phyloP scores from a whole-genome alignment of 495 filamentous ascomycete genomes.

The Penicillium roqueforti region DNA sequence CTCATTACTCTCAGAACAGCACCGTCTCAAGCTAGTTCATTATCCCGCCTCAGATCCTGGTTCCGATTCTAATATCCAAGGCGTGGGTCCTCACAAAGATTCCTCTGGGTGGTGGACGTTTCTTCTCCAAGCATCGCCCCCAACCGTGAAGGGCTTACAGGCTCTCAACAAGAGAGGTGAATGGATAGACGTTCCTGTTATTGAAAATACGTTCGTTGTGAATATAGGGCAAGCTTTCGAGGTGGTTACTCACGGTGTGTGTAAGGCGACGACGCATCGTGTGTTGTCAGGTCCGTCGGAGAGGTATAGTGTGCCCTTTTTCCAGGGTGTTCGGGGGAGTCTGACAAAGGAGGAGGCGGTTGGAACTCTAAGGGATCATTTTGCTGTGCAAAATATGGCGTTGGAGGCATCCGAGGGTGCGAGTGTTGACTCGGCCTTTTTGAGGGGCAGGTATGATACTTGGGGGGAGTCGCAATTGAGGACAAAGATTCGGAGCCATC shows the following conservation, averaged over 20 bases:
- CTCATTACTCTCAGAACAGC: constrained; percentile 49
- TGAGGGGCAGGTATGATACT: constrained; percentile 41
- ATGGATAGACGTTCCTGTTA: constrained; percentile 49
- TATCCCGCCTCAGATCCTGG: constrained; percentile 35
- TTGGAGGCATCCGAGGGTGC: constrained; percentile 15
- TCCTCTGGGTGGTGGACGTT: constrained; percentile 56
- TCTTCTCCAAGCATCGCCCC: constrained; percentile 46
- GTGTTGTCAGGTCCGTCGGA: constrained; percentile 33
- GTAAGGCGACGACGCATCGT: constrained; percentile 51
- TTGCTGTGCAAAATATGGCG: constrained; percentile 12
- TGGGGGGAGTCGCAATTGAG: constrained; percentile 47
- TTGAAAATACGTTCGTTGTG: constrained; percentile 50
- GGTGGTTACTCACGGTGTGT: constrained; percentile 49
- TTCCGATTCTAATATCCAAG: constrained; percentile 26
- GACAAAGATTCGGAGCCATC: constrained; percentile 43
- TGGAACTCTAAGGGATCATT: constrained; percentile 26
- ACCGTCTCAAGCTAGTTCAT: constrained; percentile 51
- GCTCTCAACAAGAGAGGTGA: constrained; percentile 43
- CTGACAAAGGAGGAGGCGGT: constrained; percentile 37
- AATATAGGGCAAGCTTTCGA: constrained; percentile 58
- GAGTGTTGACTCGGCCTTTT: constrained; percentile 40
- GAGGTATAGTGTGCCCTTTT: constrained; percentile 45
- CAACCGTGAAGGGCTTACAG: constrained; percentile 44
- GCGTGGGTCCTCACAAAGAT: constrained; percentile 54
- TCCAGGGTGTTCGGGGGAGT: constrained; percentile 40